Evolutionary conservation across 2,329 filamentous ascomycete species (phyloP).

Genomic region (Trichoderma oligosporum): DNA sequence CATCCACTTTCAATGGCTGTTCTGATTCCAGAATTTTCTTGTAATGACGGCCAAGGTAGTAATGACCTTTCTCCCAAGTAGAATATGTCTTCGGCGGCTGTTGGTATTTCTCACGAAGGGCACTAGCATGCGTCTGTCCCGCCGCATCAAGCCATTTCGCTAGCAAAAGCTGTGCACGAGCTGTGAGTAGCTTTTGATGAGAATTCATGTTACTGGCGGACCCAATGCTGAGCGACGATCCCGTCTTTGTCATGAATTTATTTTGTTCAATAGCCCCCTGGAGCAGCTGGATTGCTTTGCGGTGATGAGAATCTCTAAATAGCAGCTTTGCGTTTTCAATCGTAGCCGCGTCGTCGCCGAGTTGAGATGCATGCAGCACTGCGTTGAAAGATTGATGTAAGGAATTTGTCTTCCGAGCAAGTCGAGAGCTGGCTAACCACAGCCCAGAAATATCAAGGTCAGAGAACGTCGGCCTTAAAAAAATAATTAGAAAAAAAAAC

Average conservation of each 20-base stretch:
- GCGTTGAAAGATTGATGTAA: conserved; percentile 89
- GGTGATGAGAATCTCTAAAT: conserved; percentile 89
- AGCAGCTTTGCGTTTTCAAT: conserved; percentile 91
- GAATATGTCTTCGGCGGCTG: conserved; percentile 66
- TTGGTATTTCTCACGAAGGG: conserved; percentile 77
- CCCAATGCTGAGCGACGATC: conserved; percentile 33
- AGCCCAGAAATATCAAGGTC: conserved; percentile 73
- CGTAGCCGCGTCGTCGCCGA: conserved; percentile 81
- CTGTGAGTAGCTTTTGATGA: conserved; percentile 60
- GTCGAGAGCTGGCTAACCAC: conserved; percentile 80
- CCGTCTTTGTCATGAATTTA: conserved; percentile 59
- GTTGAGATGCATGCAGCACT: conserved; percentile 78
- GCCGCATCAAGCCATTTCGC: conserved; percentile 96
- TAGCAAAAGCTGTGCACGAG: conserved; percentile 77
- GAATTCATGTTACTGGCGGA: conserved; percentile 39
- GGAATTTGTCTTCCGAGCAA: conserved; percentile 81
- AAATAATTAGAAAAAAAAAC: not conserved
- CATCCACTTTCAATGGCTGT: conserved; percentile 68
- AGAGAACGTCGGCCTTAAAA: conserved; percentile 54
- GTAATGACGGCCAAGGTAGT: conserved; percentile 95
- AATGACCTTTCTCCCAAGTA: conserved; percentile 94
- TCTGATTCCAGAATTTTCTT: conserved; percentile 93
- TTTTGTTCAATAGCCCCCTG: conserved; percentile 80
- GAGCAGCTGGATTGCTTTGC: conserved; percentile 90
- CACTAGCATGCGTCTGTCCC: conserved; percentile 84